Evolutionary conservation across 1,139 yeast genomes (phyloP).

Genomic region (Taphrina populina): DNA sequence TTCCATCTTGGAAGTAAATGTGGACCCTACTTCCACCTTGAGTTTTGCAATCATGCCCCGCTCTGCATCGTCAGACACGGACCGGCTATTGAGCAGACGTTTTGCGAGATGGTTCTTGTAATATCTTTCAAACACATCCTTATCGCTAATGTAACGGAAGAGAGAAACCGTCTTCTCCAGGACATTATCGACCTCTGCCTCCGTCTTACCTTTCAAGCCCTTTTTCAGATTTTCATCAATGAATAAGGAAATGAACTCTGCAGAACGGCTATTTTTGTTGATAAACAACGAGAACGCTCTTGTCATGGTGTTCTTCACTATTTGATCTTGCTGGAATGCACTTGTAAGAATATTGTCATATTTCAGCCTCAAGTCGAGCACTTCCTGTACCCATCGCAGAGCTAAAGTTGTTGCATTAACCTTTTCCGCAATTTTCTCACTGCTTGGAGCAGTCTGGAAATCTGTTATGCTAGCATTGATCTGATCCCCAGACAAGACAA

Average conservation of each 20-base stretch:
- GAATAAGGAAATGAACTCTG: constrained; percentile 72
- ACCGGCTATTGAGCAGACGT: constrained; percentile 56
- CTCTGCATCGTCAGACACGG: constrained; percentile 63
- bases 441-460: background rate
- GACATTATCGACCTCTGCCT: constrained; percentile 40
- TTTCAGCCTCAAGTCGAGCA: constrained; percentile 57
- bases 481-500: constrained; percentile 51
- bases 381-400: constrained; percentile 64
- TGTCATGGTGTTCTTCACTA: constrained; percentile 58
- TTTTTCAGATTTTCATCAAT: constrained; percentile 72
- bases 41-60: constrained; percentile 66
- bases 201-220: constrained; percentile 50
- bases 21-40: constrained; percentile 74
- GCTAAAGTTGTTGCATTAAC: constrained; percentile 56
- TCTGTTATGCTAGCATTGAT: constrained; percentile 41
- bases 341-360: constrained; percentile 52
- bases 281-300: constrained; percentile 61
- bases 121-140: constrained; percentile 81
- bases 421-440: constrained; percentile 43
- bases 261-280: constrained; percentile 58
- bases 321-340: constrained; percentile 54
- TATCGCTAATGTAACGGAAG: constrained; percentile 71
- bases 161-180: constrained; percentile 45
- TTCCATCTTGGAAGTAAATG: constrained; percentile 75
- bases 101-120: constrained; percentile 89